These are phyloP conservation scores for Tulasnella sp. DNA, from an alignment of 768 basidiomycete genomes.

Conservation along the genomic window DNA sequence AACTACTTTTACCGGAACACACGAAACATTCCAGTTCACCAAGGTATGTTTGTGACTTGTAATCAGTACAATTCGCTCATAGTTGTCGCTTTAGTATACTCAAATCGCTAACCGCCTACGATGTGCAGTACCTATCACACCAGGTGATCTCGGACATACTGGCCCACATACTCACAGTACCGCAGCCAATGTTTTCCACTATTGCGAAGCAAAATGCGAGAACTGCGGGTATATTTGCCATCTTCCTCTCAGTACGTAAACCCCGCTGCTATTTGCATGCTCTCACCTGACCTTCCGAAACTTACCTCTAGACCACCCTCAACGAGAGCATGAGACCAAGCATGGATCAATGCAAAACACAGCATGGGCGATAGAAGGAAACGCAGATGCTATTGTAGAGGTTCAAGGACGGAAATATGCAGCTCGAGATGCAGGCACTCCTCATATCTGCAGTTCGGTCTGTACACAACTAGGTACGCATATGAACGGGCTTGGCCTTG, in stretches of 20 bases:
- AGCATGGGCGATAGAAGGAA: constrained; percentile 43
- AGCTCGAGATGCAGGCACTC: constrained; percentile 15
- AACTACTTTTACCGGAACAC: constrained; percentile 45
- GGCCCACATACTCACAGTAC: constrained; percentile 39
- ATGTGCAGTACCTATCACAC: constrained; percentile 36
- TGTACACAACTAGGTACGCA: constrained; percentile 3
- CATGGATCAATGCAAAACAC: constrained; percentile 52
- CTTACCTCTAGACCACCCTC: constrained; percentile 37
- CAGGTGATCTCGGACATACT: constrained; percentile 32
- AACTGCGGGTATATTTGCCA: constrained; percentile 49
- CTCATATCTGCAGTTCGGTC: constrained; percentile 8
- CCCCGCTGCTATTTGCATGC: too few relatives aligned
- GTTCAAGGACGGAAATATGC: constrained; percentile 39
- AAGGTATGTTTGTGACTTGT: constrained; percentile 31
- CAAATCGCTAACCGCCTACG: constrained; percentile 39
- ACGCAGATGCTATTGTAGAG: constrained; percentile 38
- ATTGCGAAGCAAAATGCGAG: constrained; percentile 41
- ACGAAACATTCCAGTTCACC: constrained; percentile 52
- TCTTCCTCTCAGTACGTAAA: constrained; percentile 36
- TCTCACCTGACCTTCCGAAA: too few relatives aligned
- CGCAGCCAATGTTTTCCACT: constrained; percentile 38
- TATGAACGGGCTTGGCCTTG: constrained; percentile 25
- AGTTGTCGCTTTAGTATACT: constrained; percentile 8
- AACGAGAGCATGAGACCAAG: constrained; percentile 47
- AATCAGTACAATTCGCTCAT: neutral